A percentile compares a stretch with the other conserved stretches of the same genome.
phyloP scores from a whole-genome alignment of 1,284 basidiomycete genomes.

The Sanghuangporus baumii region DNA sequence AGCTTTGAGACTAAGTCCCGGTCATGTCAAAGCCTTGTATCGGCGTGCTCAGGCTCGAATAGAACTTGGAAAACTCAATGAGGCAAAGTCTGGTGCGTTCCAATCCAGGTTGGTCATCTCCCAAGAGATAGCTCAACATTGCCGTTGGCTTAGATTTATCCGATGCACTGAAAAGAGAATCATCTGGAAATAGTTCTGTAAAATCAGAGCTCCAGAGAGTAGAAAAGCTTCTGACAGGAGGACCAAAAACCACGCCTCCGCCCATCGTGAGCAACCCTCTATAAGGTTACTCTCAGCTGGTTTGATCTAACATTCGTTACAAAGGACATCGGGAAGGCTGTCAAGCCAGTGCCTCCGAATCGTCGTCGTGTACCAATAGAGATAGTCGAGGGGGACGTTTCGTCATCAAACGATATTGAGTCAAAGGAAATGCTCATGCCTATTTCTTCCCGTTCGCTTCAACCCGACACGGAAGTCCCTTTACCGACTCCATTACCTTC shows the following conservation, averaged over 20 bases:
- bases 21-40: conserved; percentile 68
- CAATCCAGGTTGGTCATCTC: neutral
- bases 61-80: conserved; percentile 42
- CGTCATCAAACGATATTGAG: conserved; percentile 15
- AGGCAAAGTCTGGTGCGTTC: conserved; percentile 52
- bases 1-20: conserved; percentile 44
- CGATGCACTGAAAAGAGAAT: conserved; percentile 50
- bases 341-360: conserved; percentile 25
- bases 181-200: conserved; percentile 53
- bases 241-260: conserved; percentile 19
- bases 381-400: conserved; percentile 43
- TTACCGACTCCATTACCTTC: conserved; percentile 18
- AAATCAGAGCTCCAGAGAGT: conserved; percentile 50
- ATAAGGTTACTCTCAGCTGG: conserved; percentile 12
- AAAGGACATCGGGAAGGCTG: conserved; percentile 29
- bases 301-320: neutral
- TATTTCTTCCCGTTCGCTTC: conserved; percentile 7
- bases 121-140: neutral
- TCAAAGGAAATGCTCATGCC: conserved; percentile 13
- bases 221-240: conserved; percentile 25
- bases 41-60: conserved; percentile 63
- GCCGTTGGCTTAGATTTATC: conserved; percentile 44
- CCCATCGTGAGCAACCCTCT: conserved; percentile 20
- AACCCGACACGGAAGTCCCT: neutral
- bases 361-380: conserved; percentile 66